These are phyloP conservation scores for Colletotrichum horii DNA, from an alignment of 2,329 filamentous ascomycete species.

Conservation along the genomic window DNA sequence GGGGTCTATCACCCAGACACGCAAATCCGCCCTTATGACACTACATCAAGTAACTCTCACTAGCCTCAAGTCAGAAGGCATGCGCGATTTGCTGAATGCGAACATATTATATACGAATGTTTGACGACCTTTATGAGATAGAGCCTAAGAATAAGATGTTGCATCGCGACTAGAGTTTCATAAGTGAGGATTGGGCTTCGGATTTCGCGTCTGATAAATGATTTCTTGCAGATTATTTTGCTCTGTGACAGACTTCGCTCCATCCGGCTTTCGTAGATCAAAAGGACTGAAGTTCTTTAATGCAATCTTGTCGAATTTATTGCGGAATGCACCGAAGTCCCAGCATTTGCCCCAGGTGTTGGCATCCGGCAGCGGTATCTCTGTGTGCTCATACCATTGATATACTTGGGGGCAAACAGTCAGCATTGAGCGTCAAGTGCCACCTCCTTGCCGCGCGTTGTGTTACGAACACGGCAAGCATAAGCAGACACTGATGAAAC, in stretches of 20 bases:
- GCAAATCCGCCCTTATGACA: not conserved
- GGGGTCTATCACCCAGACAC: not conserved
- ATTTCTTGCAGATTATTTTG: conserved; percentile 6
- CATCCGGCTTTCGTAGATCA: not conserved
- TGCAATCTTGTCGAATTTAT: not conserved
- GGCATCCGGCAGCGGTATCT: not conserved
- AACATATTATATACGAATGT: not conserved
- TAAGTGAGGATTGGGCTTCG: not conserved
- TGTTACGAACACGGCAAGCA: not conserved
- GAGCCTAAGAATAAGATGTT: not conserved
- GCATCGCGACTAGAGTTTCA: not conserved
- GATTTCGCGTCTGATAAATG: not conserved
- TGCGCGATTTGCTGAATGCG: not conserved
- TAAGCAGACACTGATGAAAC: not conserved
- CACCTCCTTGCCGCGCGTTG: not conserved
- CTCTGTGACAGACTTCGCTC: not conserved
- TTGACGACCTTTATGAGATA: not conserved
- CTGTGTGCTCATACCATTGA: conserved; percentile 3
- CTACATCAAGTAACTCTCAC: not conserved
- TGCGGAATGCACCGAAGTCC: not conserved
- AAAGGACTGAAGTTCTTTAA: not conserved
- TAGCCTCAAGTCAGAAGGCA: not conserved
- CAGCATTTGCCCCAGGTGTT: conserved; percentile 11
- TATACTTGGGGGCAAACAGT: not conserved
- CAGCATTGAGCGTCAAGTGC: not conserved